Percentiles rank a stretch among this genome's conserved stretches.
Evolutionary conservation across 768 basidiomycete genomes (phyloP).

Genomic region (Lentinula sp.): DNA sequence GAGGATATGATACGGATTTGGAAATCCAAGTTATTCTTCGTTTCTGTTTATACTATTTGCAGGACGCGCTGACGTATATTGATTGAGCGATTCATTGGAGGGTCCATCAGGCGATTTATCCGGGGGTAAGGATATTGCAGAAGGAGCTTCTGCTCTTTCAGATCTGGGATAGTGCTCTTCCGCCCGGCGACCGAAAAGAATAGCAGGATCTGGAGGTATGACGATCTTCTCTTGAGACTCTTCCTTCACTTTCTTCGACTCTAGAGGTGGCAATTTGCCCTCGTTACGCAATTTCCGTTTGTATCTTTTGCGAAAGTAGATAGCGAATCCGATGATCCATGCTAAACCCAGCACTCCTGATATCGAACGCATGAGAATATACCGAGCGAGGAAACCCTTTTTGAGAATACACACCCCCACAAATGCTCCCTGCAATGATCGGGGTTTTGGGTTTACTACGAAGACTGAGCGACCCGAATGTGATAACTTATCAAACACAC

Average conservation of each 20-base stretch:
- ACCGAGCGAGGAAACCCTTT: conserved; percentile 7
- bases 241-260: conserved; percentile 27
- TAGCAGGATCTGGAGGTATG: conserved; percentile 64
- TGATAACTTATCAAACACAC: conserved; percentile 16
- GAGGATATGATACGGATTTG: too few species aligned
- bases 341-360: conserved; percentile 37
- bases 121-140: background rate
- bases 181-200: conserved; percentile 43
- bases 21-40: too few species aligned
- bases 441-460: conserved; percentile 51
- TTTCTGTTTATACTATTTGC: too few species aligned
- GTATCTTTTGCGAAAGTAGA: conserved; percentile 52
- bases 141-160: background rate
- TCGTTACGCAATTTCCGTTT: conserved; percentile 41
- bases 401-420: conserved; percentile 41
- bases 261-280: conserved; percentile 35
- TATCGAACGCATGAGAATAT: background rate
- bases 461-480: background rate
- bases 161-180: conserved; percentile 21
- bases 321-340: conserved; percentile 50
- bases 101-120: background rate
- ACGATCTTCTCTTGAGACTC: conserved; percentile 38
- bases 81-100: too few species aligned
- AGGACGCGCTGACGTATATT: too few species aligned
- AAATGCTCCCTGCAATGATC: conserved; percentile 54